Base-by-base conservation (phyloP, 2,329 filamentous ascomycete genomes). In the Alternaria infectoria region DNA sequence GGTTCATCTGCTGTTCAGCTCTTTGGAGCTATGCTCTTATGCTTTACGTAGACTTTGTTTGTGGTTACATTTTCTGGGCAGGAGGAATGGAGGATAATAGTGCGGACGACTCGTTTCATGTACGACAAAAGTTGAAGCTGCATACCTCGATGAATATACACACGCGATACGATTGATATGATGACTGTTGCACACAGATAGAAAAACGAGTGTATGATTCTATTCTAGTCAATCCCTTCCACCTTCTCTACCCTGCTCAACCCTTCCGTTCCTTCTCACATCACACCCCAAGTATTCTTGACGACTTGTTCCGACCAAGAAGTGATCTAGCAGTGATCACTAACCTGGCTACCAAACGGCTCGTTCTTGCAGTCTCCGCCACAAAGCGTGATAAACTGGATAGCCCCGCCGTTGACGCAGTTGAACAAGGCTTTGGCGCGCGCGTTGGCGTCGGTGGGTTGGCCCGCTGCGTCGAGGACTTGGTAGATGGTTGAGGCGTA, bases 311-410 rank as follows among this genome's bases (percentile, higher is more conserved):
- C n/a, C n/a, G n/a, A n/a, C n/a, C n/a, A n/a, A n/a, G n/a, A n/a
- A n/a, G n/a, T 26, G 23, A 47, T 25, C 54, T 57, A 57, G 25
- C 54, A 57, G 12, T 57, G 54, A n/a, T 57, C 54, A 5, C 43
- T 57, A 21, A 30, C 43, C 54, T 57, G 54, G 26, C 36, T 46
- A 9, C 54, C 54, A 47, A 57, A 57, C 1, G 54, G 54, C 54
- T 57, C 54, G 0, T 57, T 57, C 10, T 28, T 19, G 19, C 54
- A 57, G 19, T 57, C 26, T 0, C 54, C 54, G 2, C 17, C 36
- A 3, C 54, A 57, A 5, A 57, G 8, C 25, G 25, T 25, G 3
- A 30, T 57, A 17, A 57, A 57, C 11, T 43, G 15, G 12, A 57
- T 57, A 17, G 36, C 54, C 1, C 54, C 54, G 13, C 46, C 40